Conservation (phyloP, 495 filamentous ascomycete species). For the Penicillium cataractarum region DNA sequence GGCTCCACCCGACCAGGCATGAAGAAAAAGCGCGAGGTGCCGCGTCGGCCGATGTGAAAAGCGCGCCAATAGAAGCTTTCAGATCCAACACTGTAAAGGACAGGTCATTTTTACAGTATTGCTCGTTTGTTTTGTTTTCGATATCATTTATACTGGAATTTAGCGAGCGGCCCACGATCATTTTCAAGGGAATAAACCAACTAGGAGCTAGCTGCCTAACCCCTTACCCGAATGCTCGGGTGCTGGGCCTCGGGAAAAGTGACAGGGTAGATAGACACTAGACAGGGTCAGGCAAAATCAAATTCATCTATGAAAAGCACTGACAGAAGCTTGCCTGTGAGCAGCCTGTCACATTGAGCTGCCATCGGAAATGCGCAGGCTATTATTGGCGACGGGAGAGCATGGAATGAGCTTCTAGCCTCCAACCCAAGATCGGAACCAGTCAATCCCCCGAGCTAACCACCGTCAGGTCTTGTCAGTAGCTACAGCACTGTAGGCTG, state of each 20-base stretch:
- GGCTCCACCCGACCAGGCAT: slow-evolving; percentile 18
- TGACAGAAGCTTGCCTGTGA: neutral
- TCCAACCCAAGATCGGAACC: neutral
- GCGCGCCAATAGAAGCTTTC: neutral
- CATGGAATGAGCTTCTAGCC: neutral
- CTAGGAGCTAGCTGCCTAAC: neutral
- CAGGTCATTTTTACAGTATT: neutral
- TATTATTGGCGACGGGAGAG: neutral
- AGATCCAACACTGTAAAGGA: neutral
- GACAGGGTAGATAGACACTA: no score
- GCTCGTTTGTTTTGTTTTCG: neutral
- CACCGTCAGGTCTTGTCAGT: no score
- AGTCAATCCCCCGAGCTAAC: neutral
- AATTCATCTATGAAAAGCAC: neutral
- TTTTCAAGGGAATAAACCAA: neutral
- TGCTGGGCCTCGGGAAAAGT: neutral
- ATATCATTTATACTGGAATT: neutral
- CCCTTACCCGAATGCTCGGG: neutral
- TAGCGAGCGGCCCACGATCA: neutral
- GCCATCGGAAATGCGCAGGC: neutral
- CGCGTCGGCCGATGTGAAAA: slow-evolving; percentile 12
- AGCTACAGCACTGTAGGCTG: no score
- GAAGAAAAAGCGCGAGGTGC: slow-evolving; percentile 13
- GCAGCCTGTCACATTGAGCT: neutral
- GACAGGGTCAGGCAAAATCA: neutral